A percentile compares a stretch with the other conserved stretches of the same genome.
Conservation (phyloP, 2,329 filamentous ascomycete genomes). For the Xylariomycetidae sp. region DNA sequence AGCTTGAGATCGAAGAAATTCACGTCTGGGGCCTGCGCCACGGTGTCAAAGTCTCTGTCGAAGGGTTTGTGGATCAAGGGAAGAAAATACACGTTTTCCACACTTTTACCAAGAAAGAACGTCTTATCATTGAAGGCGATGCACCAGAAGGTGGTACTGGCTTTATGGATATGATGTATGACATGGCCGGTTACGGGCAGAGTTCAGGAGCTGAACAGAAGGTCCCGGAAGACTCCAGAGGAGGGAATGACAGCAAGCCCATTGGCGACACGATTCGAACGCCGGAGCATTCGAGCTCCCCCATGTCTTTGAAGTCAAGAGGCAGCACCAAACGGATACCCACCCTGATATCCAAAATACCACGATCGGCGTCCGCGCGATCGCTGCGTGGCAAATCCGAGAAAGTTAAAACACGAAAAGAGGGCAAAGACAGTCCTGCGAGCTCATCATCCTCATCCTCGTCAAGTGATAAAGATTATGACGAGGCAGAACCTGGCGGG, state of each 20-base stretch:
- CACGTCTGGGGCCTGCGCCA: constrained; percentile 85
- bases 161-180: constrained; percentile 48
- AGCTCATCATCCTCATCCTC: constrained; percentile 13
- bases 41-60: constrained; percentile 81
- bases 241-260: constrained; percentile 5
- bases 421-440: constrained; percentile 8
- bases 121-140: constrained; percentile 59
- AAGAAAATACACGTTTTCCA: constrained; percentile 81
- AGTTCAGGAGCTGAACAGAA: constrained; percentile 26
- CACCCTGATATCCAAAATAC: constrained; percentile 15
- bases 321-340: constrained; percentile 8
- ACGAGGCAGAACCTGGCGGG: constrained; percentile 52
- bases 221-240: constrained; percentile 23
- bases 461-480: constrained; percentile 3
- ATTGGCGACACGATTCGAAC: constrained; percentile 5
- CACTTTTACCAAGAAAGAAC: constrained; percentile 70
- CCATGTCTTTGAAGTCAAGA: constrained; percentile 9
- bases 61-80: constrained; percentile 84
- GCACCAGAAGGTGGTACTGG: constrained; percentile 46
- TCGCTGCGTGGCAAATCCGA: no score
- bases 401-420: constrained; percentile 4
- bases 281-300: constrained; percentile 7
- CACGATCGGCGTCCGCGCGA: constrained; percentile 8
- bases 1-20: constrained; percentile 81
- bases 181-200: constrained; percentile 41